Base-by-base conservation (phyloP, 371 early-diverging fungal species). In the Rhizopus stolonifer region DNA sequence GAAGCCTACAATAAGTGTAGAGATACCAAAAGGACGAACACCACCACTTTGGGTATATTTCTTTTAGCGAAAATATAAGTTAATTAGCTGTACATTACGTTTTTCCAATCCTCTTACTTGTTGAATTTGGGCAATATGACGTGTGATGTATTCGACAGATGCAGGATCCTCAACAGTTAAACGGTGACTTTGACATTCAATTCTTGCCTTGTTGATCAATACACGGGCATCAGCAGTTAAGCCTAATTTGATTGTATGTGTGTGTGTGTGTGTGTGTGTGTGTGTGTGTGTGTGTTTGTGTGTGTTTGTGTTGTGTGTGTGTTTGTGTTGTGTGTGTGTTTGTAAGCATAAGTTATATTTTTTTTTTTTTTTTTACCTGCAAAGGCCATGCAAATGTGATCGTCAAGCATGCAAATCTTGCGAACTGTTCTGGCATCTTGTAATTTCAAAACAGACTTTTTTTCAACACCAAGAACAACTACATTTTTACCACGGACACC, bases 41-140 rank as follows among this genome's bases (percentile, higher is more conserved):
- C 98, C 98, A 67, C 96, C 96, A 72, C 92, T 91, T 75, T 99
- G 99, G 32, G 99, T 99, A 82, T 98, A 99, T 90, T 93, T 93
- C 92, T 96, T 60, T 45, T 7, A 1, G n/a, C 23, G 24, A 25
- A 19, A 46, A 46, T 23, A 22, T 3, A n/a, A n/a, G 33, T 23
- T 32, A 39, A 80, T 83, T 81, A 33, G 86, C 69, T 10, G 33
- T n/a, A n/a, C n/a, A n/a, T n/a, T n/a, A n/a, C n/a, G n/a, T n/a
- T 40, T 17, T 38, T 23, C 21, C 13, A 19, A 19, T n/a, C n/a
- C 6, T 4, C 17, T 1, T 17, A 93, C 94, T 79, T 99, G 96
- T 78, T 97, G 97, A 46, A 93, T 87, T 48, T 95, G 87, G 51
- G 98, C 95, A 75, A 99, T 94, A 76, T 95, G 89, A 51, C 95